Evolutionary conservation across 495 filamentous ascomycete genomes (phyloP).

Genomic region (Neurospora sp.): DNA sequence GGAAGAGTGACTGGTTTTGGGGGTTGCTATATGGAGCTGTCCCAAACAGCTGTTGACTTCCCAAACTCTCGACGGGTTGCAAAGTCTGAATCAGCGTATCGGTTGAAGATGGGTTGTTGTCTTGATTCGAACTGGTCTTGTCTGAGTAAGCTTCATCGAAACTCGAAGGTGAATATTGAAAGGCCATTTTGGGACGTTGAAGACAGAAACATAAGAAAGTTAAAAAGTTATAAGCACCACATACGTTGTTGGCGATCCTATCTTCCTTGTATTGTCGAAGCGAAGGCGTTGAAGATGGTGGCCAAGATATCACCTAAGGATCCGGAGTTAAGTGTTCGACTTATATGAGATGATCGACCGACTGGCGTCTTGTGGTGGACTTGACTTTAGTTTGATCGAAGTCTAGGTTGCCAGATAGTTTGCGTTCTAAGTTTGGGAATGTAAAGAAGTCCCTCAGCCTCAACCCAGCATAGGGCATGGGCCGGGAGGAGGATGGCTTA

Average conservation of each 20-base stretch:
- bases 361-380: neutral
- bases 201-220: constrained; percentile 4
- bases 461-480: constrained; percentile 18
- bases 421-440: constrained; percentile 25
- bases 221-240: constrained; percentile 13
- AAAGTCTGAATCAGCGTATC: constrained; percentile 25
- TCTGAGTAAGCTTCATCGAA: constrained; percentile 36
- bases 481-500: constrained; percentile 21
- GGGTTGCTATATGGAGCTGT: constrained; percentile 17
- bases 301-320: constrained; percentile 4
- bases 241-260: constrained; percentile 18
- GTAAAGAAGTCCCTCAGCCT: constrained; percentile 22
- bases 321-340: constrained; percentile 1
- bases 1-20: constrained; percentile 15
- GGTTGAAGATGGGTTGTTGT: constrained; percentile 27
- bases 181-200: constrained; percentile 20
- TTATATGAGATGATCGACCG: constrained; percentile 15
- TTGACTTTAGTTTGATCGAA: neutral
- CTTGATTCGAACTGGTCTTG: constrained; percentile 31
- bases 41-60: constrained; percentile 14
- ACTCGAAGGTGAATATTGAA: constrained; percentile 18
- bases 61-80: constrained; percentile 20
- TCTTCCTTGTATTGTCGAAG: neutral
- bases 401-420: neutral
- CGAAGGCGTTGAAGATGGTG: neutral